Conservation (phyloP, 306 rosid species). For the Begonia fuchsioides region DNA sequence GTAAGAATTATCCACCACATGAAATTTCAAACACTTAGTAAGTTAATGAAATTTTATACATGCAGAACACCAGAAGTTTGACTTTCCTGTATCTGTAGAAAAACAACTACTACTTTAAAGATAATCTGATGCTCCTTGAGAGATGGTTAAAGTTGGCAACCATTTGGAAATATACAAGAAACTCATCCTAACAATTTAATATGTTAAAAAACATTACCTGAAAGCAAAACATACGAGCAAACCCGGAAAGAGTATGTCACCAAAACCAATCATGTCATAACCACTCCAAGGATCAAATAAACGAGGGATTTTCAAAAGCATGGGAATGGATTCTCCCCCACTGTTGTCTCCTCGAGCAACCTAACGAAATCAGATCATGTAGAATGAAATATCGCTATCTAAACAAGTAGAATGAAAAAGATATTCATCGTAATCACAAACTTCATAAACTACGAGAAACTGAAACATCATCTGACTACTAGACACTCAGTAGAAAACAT, state of each 20-base stretch:
- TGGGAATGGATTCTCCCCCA: conserved; percentile 90
- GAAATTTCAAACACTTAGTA: no score
- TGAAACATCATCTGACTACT: no score
- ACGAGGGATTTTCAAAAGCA: conserved; percentile 84
- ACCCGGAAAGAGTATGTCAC: conserved; percentile 95
- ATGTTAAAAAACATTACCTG: conserved; percentile 41
- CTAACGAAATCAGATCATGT: conserved; percentile 22
- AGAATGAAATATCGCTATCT: not conserved
- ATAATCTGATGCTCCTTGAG: not conserved
- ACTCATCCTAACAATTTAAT: not conserved
- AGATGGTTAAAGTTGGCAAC: not conserved
- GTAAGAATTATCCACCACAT: no score
- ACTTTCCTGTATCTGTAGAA: not conserved
- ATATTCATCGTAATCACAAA: not conserved
- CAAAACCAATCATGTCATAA: conserved; percentile 88
- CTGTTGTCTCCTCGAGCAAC: conserved; percentile 76
- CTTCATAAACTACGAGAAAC: no score
- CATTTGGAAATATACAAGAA: not conserved
- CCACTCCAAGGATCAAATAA: conserved; percentile 86
- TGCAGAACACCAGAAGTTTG: not conserved
- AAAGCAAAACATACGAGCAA: conserved; percentile 67
- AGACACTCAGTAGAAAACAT: no score
- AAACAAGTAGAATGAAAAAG: not conserved
- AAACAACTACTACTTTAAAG: not conserved
- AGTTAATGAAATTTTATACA: no score